Percentiles rank a stretch among this genome's conserved stretches.
phyloP scores from a whole-genome alignment of 805 yeast genomes.

The Starmerella stigmatis region DNA sequence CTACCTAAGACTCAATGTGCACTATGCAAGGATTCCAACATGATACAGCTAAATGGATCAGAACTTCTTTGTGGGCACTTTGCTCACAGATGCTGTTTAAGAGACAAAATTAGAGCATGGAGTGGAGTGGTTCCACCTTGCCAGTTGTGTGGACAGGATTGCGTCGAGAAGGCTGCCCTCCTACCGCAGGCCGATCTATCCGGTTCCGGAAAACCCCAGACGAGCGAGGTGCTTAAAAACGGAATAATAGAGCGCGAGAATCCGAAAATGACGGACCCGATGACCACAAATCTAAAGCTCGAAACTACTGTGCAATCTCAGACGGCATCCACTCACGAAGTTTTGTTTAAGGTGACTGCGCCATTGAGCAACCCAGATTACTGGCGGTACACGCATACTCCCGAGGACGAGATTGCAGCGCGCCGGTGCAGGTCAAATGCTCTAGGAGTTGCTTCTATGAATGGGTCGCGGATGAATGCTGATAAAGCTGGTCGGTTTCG shows the following conservation, averaged over 20 bases:
- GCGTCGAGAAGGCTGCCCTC: background rate
- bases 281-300: background rate
- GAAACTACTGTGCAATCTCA: background rate
- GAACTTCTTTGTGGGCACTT: slow-evolving; percentile 14
- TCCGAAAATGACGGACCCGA: too few species aligned
- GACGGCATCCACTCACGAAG: background rate
- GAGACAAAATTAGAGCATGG: background rate
- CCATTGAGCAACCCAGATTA: background rate
- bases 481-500: background rate
- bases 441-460: background rate
- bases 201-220: too few species aligned
- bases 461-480: background rate
- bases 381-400: background rate
- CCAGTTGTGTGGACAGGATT: slow-evolving; percentile 10
- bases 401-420: background rate
- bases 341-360: slow-evolving; percentile 2
- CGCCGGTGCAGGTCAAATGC: background rate
- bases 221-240: too few species aligned
- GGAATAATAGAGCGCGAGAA: too few species aligned
- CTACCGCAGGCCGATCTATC: background rate
- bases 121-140: slow-evolving; percentile 7
- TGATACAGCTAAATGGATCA: slow-evolving; percentile 5
- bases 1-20: slow-evolving; percentile 2
- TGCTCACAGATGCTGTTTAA: slow-evolving; percentile 11
- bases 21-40: slow-evolving; percentile 6